Evolutionary conservation across 2,329 filamentous ascomycete species (phyloP).

Genomic region (Alternaria brassicicola): DNA sequence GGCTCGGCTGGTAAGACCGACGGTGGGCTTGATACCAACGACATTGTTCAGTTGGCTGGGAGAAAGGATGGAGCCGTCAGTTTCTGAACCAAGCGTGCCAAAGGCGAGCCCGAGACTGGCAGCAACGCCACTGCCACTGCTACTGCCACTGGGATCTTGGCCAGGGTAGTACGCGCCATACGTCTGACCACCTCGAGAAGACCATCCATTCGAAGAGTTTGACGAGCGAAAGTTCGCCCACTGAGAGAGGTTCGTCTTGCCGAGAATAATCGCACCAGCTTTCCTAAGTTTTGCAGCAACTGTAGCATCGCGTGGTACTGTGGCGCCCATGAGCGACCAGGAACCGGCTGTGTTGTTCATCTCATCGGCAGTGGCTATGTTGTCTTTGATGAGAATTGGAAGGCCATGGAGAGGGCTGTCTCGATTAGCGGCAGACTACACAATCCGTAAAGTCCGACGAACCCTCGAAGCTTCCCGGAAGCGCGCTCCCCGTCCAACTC

Average conservation of each 20-base stretch:
- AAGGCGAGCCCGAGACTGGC: constrained; percentile 65
- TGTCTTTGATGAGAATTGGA: constrained; percentile 70
- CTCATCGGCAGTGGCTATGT: constrained; percentile 66
- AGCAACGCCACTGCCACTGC: constrained; percentile 64
- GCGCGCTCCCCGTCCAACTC: constrained; percentile 57
- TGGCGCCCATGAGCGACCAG: constrained; percentile 65
- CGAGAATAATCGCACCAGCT: constrained; percentile 68
- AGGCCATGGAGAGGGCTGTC: constrained; percentile 65
- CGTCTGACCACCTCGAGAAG: constrained; percentile 66
- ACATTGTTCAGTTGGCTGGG: constrained; percentile 64
- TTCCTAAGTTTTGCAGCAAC: constrained; percentile 65
- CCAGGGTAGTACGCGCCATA: constrained; percentile 65
- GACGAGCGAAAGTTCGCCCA: constrained; percentile 68
- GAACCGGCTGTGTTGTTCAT: constrained; percentile 72
- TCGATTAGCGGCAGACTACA: constrained; percentile 1
- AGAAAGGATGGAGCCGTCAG: constrained; percentile 66
- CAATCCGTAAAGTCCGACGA: neutral
- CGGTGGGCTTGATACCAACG: constrained; percentile 67
- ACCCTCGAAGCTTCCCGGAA: constrained; percentile 56
- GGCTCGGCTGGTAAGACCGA: constrained; percentile 66
- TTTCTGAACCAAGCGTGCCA: constrained; percentile 66
- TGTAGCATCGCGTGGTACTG: constrained; percentile 62
- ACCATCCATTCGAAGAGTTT: constrained; percentile 68
- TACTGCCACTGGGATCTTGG: constrained; percentile 60
- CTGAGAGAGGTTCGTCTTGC: constrained; percentile 69